Evolutionary conservation across 352 stramenopile species (phyloP).

Genomic region (Ophiocytium majus): DNA sequence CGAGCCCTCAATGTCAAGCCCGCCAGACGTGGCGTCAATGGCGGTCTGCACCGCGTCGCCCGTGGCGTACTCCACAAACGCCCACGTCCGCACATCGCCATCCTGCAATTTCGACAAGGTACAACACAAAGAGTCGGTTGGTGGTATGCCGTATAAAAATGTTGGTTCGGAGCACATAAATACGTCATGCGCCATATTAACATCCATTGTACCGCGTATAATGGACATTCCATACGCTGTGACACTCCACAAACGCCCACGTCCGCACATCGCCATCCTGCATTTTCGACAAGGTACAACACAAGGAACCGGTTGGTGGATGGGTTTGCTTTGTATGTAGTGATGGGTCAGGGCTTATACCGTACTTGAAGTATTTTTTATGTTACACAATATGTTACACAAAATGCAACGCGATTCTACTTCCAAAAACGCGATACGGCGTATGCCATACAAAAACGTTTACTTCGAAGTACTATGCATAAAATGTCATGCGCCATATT

Average conservation of each 20-base stretch:
- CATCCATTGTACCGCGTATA: too few relatives aligned
- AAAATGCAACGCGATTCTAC: not conserved
- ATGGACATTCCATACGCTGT: too few relatives aligned
- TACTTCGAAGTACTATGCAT: too few relatives aligned
- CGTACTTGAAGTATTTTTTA: too few relatives aligned
- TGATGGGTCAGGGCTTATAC: too few relatives aligned
- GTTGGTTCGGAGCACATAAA: too few relatives aligned
- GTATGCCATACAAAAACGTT: too few relatives aligned
- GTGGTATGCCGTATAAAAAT: too few relatives aligned
- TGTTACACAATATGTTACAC: not conserved
- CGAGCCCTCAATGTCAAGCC: not conserved
- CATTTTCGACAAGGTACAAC: not conserved
- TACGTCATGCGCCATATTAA: not conserved
- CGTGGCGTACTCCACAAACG: not conserved
- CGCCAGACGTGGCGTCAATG: not conserved
- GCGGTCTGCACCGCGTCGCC: not conserved
- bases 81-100: not conserved
- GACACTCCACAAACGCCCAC: not conserved
- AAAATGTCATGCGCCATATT: not conserved
- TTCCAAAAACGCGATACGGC: too few relatives aligned
- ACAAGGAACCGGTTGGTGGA: not conserved
- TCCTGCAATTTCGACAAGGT: not conserved
- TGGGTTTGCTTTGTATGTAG: too few relatives aligned
- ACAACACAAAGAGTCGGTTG: not conserved
- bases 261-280: conserved; percentile 7